Conservation (phyloP, 257 asterid genomes). For the Solanum chiquidenum region DNA sequence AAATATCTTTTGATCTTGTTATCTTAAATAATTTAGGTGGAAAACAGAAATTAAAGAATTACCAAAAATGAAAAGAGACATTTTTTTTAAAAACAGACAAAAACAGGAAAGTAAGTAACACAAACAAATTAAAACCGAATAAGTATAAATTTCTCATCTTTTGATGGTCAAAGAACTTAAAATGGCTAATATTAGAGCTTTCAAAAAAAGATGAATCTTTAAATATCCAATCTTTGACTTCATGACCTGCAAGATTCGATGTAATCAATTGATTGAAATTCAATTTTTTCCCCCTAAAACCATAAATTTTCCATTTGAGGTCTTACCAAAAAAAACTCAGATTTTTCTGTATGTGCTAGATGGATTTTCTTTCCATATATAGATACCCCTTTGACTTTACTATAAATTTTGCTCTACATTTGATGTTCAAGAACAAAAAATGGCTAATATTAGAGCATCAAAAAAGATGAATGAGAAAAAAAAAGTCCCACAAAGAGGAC, state of each 20-base stretch:
- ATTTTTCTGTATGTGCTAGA: conserved; percentile 32
- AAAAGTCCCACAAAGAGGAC: conserved; percentile 79
- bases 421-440: conserved; percentile 32
- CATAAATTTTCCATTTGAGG: background rate
- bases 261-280: background rate
- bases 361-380: conserved; percentile 10
- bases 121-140: background rate
- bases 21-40: no score
- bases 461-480: conserved; percentile 47
- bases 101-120: no score
- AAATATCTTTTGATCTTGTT: no score
- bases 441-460: conserved; percentile 31
- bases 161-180: no score
- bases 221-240: background rate
- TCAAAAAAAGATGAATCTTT: background rate
- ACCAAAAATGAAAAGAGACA: no score
- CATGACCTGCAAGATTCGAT: background rate
- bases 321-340: background rate
- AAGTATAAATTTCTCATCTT: background rate
- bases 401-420: conserved; percentile 5
- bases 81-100: no score
- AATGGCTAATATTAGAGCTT: no score
- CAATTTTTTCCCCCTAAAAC: background rate
- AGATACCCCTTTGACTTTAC: conserved; percentile 18
- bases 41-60: no score